Evolutionary conservation across 2,329 filamentous ascomycete species (phyloP).

Genomic region (Westerdykella ornata): DNA sequence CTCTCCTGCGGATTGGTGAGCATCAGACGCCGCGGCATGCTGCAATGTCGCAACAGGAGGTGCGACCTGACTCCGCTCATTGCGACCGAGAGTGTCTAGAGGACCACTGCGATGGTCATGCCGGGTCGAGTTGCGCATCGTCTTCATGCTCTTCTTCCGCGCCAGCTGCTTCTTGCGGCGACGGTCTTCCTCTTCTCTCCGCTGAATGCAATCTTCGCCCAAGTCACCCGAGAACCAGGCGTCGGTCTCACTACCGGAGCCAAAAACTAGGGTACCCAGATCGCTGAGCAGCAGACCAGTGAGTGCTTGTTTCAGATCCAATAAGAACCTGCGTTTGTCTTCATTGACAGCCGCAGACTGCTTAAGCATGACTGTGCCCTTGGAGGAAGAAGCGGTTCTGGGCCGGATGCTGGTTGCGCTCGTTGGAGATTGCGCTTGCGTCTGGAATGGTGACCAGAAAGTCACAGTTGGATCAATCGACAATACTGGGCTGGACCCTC

Average conservation of each 20-base stretch:
- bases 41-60: constrained; percentile 40
- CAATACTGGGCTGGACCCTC: constrained; percentile 59
- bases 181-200: constrained; percentile 36
- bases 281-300: constrained; percentile 85
- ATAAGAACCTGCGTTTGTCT: constrained; percentile 71
- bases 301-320: constrained; percentile 69
- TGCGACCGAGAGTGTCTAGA: constrained; percentile 39
- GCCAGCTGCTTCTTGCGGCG: constrained; percentile 34
- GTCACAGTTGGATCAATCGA: constrained; percentile 70
- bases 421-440: constrained; percentile 57
- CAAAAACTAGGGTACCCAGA: constrained; percentile 76
- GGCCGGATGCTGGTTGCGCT: constrained; percentile 57
- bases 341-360: constrained; percentile 51
- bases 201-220: constrained; percentile 39
- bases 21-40: constrained; percentile 35
- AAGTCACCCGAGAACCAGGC: constrained; percentile 67
- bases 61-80: constrained; percentile 37
- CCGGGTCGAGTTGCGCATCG: constrained; percentile 42
- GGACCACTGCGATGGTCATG: constrained; percentile 36
- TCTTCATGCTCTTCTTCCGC: constrained; percentile 53
- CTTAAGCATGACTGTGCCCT: constrained; percentile 58
- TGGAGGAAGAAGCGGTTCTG: constrained; percentile 60
- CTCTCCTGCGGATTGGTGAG: constrained; percentile 41
- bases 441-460: constrained; percentile 85
- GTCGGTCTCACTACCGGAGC: constrained; percentile 88